Percentiles rank a stretch among this genome's conserved stretches.
Evolutionary conservation across 805 yeast species (phyloP).

Genomic region (Nakazawaea pomicola): DNA sequence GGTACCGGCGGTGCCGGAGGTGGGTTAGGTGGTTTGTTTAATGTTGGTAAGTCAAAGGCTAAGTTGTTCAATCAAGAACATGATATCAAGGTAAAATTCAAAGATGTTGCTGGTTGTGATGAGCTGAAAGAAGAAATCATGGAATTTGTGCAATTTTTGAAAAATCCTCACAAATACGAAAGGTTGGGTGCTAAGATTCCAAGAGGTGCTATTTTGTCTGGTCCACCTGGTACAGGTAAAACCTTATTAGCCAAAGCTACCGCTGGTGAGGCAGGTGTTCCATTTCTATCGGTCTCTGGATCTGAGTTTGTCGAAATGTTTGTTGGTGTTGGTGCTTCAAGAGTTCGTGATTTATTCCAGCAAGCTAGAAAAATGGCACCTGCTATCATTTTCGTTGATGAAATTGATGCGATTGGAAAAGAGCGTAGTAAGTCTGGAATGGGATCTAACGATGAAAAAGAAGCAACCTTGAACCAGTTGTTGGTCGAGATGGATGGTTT

Average conservation of each 20-base stretch:
- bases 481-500: constrained; percentile 99
- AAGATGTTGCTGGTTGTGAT: constrained; percentile 95
- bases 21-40: constrained; percentile 76
- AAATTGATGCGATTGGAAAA: constrained; percentile 98
- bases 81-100: constrained; percentile 81
- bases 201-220: constrained; percentile 94
- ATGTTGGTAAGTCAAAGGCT: constrained; percentile 88
- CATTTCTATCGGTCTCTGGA: constrained; percentile 93
- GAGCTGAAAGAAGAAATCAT: constrained; percentile 97
- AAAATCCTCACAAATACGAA: constrained; percentile 87
- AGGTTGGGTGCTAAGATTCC: constrained; percentile 96
- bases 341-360: constrained; percentile 92
- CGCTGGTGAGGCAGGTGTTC: constrained; percentile 99
- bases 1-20: constrained; percentile 38
- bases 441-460: constrained; percentile 95
- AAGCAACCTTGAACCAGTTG: constrained; percentile 90
- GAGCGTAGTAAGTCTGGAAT: constrained; percentile 73
- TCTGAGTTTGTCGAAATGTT: constrained; percentile 98
- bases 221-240: constrained; percentile 99
- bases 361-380: constrained; percentile 95
- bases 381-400: constrained; percentile 93
- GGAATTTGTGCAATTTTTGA: constrained; percentile 94
- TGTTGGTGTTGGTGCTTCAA: constrained; percentile 98
- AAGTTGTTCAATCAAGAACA: constrained; percentile 88
- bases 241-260: constrained; percentile 96